phyloP scores from a whole-genome alignment of 495 filamentous ascomycete species.

The Penicillium lagena region DNA sequence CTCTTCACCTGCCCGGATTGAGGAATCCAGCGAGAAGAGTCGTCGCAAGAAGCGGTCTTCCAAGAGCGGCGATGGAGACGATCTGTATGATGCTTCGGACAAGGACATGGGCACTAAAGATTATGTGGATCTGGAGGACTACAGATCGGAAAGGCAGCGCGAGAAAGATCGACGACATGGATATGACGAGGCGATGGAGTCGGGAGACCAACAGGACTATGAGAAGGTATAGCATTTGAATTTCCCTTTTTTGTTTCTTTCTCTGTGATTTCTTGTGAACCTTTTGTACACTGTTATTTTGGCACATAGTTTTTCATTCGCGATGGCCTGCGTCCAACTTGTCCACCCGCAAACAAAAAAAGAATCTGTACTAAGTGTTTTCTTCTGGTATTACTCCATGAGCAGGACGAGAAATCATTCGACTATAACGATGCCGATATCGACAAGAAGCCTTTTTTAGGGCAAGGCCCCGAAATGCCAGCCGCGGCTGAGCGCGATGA shows the following conservation, averaged over 20 bases:
- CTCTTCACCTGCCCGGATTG: conserved; percentile 27
- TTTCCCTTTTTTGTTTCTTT: conserved; percentile 22
- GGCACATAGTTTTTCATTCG: conserved; percentile 22
- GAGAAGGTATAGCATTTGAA: conserved; percentile 44
- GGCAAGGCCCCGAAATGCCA: conserved; percentile 43
- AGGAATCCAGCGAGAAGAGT: conserved; percentile 28
- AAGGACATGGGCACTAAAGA: conserved; percentile 17
- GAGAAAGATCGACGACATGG: conserved; percentile 34
- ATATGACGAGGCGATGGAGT: conserved; percentile 33
- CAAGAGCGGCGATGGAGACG: conserved; percentile 21
- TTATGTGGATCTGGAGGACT: conserved; percentile 27
- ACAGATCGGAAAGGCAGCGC: conserved; percentile 29
- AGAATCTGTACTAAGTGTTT: conserved; percentile 32
- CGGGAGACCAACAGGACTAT: conserved; percentile 23
- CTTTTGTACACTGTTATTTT: conserved; percentile 23
- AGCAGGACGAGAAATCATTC: conserved; percentile 31
- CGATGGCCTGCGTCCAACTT: conserved; percentile 6
- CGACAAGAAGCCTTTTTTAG: conserved; percentile 44
- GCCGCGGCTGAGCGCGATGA: conserved; percentile 20
- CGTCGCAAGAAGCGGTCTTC: conserved; percentile 39
- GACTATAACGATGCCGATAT: conserved; percentile 23
- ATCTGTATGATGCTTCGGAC: conserved; percentile 15
- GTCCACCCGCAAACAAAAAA: conserved; percentile 14
- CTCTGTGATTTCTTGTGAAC: conserved; percentile 11
- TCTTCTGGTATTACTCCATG: conserved; percentile 23